Evolutionary conservation across 23 red algal species (phyloP), one percentile per base, ranked within the genome.

Genomic region (Gracilariopsis chorda): DNA sequence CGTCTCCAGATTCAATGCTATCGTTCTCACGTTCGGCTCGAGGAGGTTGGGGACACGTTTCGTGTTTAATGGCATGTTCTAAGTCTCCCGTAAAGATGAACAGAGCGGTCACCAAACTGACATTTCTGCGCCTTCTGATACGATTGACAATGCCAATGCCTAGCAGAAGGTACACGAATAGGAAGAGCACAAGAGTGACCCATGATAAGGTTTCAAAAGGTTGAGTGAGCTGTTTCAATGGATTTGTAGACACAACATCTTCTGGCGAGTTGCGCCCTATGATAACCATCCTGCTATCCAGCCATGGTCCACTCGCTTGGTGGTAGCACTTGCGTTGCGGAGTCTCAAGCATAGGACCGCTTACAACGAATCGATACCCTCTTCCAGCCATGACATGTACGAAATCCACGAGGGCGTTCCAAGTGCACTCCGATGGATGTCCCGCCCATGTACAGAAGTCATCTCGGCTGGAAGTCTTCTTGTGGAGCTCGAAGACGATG

Each of bases 361-460:
- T 17, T 14, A 83, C 42, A 16, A 36, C 78, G 34, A 83, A 83
- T 1, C 44, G 51, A 17, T 45, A 58, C 20, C 39, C 51, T 64
- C 44, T 39, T 23, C 62, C 49, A 0, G 39, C 67, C 59, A 47
- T 57, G 11, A 73, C 37, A 3, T 27, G 47, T 0, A 40, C 59
- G 28, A 65, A 83, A 29, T 63, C 42, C 4, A 64, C 78, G 32
- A 83, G 55, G 2, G 53, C 55, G 55, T 83, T 83, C 39, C 53
- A 83, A 35, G 78, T 83, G 23, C 78, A 83, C 2, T 28, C 25
- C 34, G 39, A 7, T 14, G 55, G 12, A 30, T 48, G 78, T 12
- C 78, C 78, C 13, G 34, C 55, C 78, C 78, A 83, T 29, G 28
- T 53, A 63, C 78, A 83, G 39, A 40, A 63, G 28, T 61, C 82